Evolutionary conservation across 1,139 yeast genomes (phyloP).

Genomic region (Kodamaea suecica): DNA sequence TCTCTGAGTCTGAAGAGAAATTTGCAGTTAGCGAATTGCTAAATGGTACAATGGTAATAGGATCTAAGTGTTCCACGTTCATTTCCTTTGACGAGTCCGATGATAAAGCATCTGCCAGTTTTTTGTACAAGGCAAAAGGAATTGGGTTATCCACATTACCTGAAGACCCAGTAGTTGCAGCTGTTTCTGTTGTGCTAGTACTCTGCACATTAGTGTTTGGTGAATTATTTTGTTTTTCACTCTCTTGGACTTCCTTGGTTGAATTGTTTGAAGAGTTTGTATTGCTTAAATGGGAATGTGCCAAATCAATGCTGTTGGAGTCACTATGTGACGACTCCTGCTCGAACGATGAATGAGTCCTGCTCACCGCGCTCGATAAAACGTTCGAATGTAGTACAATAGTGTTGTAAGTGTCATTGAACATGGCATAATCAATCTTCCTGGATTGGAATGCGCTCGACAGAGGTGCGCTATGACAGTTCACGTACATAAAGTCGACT

Average conservation of each 20-base stretch:
- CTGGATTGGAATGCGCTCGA: constrained; percentile 41
- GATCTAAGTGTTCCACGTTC: too few species aligned
- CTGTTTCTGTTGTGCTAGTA: constrained; percentile 1
- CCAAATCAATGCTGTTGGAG: background rate
- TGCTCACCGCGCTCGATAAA: constrained; percentile 8
- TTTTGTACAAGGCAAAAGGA: background rate
- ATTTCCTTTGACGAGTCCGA: too few species aligned
- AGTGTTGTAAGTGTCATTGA: constrained; percentile 13
- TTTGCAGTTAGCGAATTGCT: too few species aligned
- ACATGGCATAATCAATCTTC: constrained; percentile 29
- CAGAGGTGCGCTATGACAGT: constrained; percentile 44
- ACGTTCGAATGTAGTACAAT: constrained; percentile 1
- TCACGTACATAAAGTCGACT: constrained; percentile 37
- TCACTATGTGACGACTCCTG: background rate
- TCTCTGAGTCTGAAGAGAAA: too few species aligned
- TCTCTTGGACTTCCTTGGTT: background rate
- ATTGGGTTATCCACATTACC: background rate
- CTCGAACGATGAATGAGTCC: constrained; percentile 14
- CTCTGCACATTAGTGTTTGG: constrained; percentile 1
- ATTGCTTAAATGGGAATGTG: background rate
- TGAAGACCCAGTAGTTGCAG: background rate
- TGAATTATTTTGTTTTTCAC: background rate
- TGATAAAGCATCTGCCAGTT: too few species aligned
- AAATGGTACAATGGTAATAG: too few species aligned
- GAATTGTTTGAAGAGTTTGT: background rate